Percentiles rank a stretch among this genome's conserved stretches.
Conservation (phyloP, 108 stramenopile genomes). For the Fragilariopsis cylindrus region DNA sequence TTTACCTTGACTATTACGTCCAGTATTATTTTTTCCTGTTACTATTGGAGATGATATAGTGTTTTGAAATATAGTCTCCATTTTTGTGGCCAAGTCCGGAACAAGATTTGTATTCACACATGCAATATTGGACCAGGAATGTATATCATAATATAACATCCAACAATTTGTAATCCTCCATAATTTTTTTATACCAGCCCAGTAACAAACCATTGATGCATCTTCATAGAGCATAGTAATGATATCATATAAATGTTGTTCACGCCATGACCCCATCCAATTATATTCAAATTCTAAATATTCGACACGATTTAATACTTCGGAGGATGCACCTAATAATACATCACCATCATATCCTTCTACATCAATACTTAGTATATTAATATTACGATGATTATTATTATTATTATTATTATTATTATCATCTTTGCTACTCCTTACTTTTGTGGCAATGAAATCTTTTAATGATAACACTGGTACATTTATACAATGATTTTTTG, state of each 20-base stretch:
- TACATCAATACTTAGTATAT: conserved; percentile 52
- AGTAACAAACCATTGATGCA: conserved; percentile 39
- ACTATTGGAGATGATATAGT: conserved; percentile 5
- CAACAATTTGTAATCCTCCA: conserved; percentile 60
- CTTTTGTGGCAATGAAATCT: conserved; percentile 4
- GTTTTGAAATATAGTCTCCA: conserved; percentile 54
- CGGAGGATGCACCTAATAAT: conserved; percentile 24
- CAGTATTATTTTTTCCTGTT: too few species aligned
- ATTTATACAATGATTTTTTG: conserved; percentile 24
- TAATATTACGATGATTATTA: background rate
- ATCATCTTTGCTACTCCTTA: background rate
- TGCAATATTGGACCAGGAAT: conserved; percentile 70
- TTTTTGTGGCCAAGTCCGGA: conserved; percentile 34
- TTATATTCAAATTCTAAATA: conserved; percentile 62
- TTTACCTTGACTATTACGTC: too few species aligned
- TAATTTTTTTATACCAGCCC: conserved; percentile 41
- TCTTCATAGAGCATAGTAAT: conserved; percentile 18
- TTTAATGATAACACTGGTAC: conserved; percentile 39
- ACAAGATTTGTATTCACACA: conserved; percentile 54
- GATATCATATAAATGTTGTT: conserved; percentile 8
- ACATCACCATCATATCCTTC: conserved; percentile 52
- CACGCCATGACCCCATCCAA: conserved; percentile 26
- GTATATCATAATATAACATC: conserved; percentile 40
- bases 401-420: background rate
- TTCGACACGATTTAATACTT: conserved; percentile 19